Conservation (phyloP, 2,329 filamentous ascomycete genomes). For the Zasmidium cellare region DNA sequence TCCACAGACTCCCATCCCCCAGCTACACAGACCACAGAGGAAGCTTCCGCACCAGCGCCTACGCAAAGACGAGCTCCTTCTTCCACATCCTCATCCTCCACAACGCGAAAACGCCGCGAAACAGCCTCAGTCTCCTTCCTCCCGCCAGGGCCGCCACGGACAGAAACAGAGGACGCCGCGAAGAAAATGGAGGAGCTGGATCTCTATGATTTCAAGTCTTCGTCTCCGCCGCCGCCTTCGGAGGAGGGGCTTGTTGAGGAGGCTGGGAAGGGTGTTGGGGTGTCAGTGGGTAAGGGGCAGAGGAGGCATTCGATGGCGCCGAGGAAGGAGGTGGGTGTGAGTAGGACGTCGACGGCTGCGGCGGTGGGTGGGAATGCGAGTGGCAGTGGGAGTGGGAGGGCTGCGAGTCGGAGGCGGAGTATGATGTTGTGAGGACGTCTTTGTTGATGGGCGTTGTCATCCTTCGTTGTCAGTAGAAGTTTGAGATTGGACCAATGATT, state of each 20-base stretch:
- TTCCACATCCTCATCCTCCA: neutral
- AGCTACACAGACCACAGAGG: neutral
- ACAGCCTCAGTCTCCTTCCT: neutral
- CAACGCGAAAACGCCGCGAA: constrained; percentile 2
- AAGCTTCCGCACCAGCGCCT: neutral
- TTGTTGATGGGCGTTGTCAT: neutral
- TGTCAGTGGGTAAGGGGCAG: neutral
- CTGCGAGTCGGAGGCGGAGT: constrained; percentile 37
- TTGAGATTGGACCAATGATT: neutral
- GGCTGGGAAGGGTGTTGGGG: too few species aligned
- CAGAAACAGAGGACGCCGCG: constrained; percentile 17
- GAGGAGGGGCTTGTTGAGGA: constrained; percentile 21
- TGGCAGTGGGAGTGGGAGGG: neutral
- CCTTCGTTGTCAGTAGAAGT: neutral
- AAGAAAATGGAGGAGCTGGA: constrained; percentile 32
- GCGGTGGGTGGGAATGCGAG: constrained; percentile 1
- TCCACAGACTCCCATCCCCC: constrained; percentile 4
- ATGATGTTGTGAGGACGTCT: constrained; percentile 32
- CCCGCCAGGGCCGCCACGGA: too few species aligned
- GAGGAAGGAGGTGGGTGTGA: neutral
- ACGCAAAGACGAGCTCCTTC: constrained; percentile 1
- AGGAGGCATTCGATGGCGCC: neutral
- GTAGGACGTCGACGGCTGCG: neutral
- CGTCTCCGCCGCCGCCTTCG: constrained; percentile 23
- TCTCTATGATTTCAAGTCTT: constrained; percentile 37